Conservation (phyloP, 2,329 filamentous ascomycete genomes). For the Volutella citrinella region DNA sequence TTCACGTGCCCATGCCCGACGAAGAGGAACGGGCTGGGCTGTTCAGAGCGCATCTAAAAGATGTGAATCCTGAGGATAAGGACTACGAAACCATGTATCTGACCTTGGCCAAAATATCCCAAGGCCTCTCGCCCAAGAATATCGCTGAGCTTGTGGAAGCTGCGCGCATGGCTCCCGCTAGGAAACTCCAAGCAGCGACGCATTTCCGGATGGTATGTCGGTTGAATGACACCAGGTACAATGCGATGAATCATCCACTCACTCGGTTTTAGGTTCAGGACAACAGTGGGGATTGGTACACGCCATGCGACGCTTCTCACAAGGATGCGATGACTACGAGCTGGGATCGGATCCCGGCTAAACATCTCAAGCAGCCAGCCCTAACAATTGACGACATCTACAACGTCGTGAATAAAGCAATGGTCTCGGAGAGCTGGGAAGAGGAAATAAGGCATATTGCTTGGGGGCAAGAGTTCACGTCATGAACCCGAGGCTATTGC, state of each 20-base stretch:
- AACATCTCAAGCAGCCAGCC: conserved; percentile 8
- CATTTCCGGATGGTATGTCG: conserved; percentile 9
- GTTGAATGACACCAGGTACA: not conserved
- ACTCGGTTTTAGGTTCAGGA: conserved; percentile 4
- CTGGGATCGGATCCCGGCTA: conserved; percentile 9
- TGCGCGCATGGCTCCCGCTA: conserved; percentile 9
- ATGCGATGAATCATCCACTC: not conserved
- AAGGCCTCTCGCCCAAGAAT: conserved; percentile 9
- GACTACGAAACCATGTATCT: not conserved
- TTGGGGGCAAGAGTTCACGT: conserved; percentile 6
- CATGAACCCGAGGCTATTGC: conserved; percentile 9
- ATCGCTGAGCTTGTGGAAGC: conserved; percentile 9
- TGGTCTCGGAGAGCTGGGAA: conserved; percentile 6
- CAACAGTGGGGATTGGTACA: conserved; percentile 9
- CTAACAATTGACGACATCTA: conserved; percentile 5
- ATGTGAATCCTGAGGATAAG: conserved; percentile 2
- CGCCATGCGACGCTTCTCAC: conserved; percentile 6
- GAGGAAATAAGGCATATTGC: no score
- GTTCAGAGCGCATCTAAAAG: conserved; percentile 10
- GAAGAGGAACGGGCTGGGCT: conserved; percentile 4
- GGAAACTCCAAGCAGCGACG: conserved; percentile 8
- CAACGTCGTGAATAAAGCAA: conserved; percentile 1
- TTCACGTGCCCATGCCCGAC: conserved; percentile 10
- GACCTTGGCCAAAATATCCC: conserved; percentile 3
- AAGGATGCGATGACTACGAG: conserved; percentile 4